Evolutionary conservation across 2,329 filamentous ascomycete genomes (phyloP).

Genomic region (Fusarium cyanostomum): DNA sequence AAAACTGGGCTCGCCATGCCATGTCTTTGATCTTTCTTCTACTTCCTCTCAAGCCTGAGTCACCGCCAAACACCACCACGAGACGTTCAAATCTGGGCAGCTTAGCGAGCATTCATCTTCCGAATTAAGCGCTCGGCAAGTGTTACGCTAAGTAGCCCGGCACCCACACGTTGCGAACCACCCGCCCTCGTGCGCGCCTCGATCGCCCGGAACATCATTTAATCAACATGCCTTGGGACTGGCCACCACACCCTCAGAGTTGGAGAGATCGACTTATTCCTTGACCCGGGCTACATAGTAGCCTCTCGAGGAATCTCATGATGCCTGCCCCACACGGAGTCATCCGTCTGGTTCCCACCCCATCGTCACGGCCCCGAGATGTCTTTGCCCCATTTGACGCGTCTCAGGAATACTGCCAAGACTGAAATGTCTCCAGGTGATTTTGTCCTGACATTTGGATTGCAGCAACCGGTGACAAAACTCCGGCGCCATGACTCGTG

Average conservation of each 20-base stretch:
- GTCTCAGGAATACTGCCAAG: slow-evolving; percentile 21
- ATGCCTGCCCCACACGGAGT: slow-evolving; percentile 43
- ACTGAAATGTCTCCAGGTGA: slow-evolving; percentile 7
- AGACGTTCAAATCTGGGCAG: slow-evolving; percentile 22
- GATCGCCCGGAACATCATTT: slow-evolving; percentile 24
- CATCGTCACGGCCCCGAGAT: slow-evolving; percentile 22
- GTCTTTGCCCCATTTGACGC: slow-evolving; percentile 33
- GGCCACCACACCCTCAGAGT: slow-evolving; percentile 37
- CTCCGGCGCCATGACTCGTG: slow-evolving; percentile 28
- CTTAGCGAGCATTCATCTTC: slow-evolving; percentile 7
- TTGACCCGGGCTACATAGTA: slow-evolving; percentile 30
- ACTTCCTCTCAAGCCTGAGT: slow-evolving; percentile 10
- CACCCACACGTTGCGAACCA: slow-evolving; percentile 28
- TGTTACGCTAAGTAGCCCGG: slow-evolving; percentile 30
- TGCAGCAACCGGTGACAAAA: slow-evolving; percentile 29
- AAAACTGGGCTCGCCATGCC: slow-evolving; percentile 22
- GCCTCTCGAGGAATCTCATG: slow-evolving; percentile 44
- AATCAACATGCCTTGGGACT: slow-evolving; percentile 18
- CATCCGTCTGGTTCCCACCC: slow-evolving; percentile 37
- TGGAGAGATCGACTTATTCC: slow-evolving; percentile 38
- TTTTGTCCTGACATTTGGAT: slow-evolving; percentile 1
- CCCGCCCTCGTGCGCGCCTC: slow-evolving; percentile 31
- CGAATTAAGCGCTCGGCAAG: slow-evolving; percentile 33
- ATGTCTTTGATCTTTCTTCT: slow-evolving; percentile 18
- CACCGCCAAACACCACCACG: slow-evolving; percentile 16